A percentile compares a stretch with the other conserved stretches of the same genome.
Conservation (phyloP, 2,329 filamentous ascomycete genomes). For the Sporothrix euskadiensis region DNA sequence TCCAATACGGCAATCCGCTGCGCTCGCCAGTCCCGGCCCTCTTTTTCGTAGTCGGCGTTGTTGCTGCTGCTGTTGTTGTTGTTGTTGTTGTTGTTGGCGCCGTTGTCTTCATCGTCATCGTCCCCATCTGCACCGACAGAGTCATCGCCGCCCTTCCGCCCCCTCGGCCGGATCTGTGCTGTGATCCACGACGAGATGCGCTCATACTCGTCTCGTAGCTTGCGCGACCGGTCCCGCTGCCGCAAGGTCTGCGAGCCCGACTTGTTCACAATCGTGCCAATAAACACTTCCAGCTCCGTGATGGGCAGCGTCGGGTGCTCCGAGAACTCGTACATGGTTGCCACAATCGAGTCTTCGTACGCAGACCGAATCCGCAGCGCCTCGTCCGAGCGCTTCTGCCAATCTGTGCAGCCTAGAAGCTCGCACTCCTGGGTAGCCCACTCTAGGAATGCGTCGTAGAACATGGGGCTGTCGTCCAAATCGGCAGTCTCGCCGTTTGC, state of each 20-base stretch:
- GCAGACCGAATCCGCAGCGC: constrained; percentile 49
- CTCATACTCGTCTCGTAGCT: constrained; percentile 55
- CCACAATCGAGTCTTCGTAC: constrained; percentile 51
- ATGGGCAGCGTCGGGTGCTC: constrained; percentile 49
- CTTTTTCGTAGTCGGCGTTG: background rate
- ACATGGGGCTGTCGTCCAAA: constrained; percentile 36
- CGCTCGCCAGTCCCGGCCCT: constrained; percentile 21
- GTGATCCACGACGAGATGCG: constrained; percentile 45
- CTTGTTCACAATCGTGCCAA: constrained; percentile 57
- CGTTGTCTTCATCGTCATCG: background rate
- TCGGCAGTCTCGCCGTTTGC: constrained; percentile 33
- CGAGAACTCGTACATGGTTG: constrained; percentile 47
- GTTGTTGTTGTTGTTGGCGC: too few species aligned
- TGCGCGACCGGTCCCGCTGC: constrained; percentile 54
- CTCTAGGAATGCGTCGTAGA: constrained; percentile 49
- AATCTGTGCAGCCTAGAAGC: constrained; percentile 40
- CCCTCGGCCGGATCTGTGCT: constrained; percentile 34
- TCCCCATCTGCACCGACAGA: background rate
- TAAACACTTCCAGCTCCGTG: constrained; percentile 56
- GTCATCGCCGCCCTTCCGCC: background rate
- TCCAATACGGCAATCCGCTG: constrained; percentile 34
- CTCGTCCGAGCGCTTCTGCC: constrained; percentile 40
- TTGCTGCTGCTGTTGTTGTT: too few species aligned
- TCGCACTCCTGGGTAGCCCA: constrained; percentile 38
- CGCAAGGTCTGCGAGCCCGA: constrained; percentile 50